Evolutionary conservation across 164 flowering plant genomes (phyloP).

Genomic region (Akebia trifoliata): DNA sequence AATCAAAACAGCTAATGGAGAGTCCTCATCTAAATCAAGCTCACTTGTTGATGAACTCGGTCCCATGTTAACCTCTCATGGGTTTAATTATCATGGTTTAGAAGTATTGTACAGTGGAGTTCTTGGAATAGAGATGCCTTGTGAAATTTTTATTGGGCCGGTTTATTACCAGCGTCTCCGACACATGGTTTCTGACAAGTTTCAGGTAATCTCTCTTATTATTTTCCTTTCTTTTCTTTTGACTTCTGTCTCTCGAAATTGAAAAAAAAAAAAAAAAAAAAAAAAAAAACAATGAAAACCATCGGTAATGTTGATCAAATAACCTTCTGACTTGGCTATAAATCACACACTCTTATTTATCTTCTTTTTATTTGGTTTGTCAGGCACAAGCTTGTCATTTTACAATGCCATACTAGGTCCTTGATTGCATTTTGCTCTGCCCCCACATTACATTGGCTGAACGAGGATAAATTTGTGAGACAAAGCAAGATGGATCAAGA

Average conservation of each 20-base stretch:
- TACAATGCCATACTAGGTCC: too few relatives aligned
- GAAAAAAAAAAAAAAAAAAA: too few relatives aligned
- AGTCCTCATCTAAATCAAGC: conserved; percentile 30
- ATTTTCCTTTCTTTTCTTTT: neutral
- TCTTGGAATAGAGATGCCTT: conserved; percentile 75
- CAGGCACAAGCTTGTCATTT: too few relatives aligned
- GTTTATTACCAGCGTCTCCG: conserved; percentile 92
- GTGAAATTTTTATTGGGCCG: conserved; percentile 96
- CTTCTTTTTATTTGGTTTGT: too few relatives aligned
- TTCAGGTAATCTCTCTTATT: conserved; percentile 43
- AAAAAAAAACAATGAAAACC: too few relatives aligned
- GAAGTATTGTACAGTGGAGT: conserved; percentile 92
- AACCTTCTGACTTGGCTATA: too few relatives aligned
- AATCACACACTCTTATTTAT: too few relatives aligned
- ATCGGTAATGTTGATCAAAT: too few relatives aligned
- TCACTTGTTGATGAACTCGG: conserved; percentile 89
- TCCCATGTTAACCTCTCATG: conserved; percentile 41
- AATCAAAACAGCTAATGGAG: conserved; percentile 28
- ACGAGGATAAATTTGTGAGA: too few relatives aligned
- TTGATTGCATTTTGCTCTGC: too few relatives aligned
- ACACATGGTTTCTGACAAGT: conserved; percentile 98
- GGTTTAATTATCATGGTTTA: conserved; percentile 78
- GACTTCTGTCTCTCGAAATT: neutral
- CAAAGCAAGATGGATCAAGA: too few relatives aligned
- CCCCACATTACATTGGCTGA: too few relatives aligned